Conservation (phyloP, 169 alveolate genomes). For the Condylostoma magnum region DNA sequence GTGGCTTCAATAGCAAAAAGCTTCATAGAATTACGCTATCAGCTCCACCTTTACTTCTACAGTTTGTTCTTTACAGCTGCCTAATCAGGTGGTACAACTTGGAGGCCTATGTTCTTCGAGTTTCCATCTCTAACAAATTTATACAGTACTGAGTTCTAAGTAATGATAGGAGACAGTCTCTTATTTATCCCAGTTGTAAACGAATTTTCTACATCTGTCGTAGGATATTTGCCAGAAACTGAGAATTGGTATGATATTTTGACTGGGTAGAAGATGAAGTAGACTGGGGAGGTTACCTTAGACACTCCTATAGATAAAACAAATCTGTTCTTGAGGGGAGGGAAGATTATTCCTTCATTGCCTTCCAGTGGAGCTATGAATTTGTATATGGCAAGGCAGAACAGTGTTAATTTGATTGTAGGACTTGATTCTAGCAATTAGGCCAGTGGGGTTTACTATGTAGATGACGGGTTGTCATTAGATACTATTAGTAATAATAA, state of each 20-base stretch:
- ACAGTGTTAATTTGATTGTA: background rate
- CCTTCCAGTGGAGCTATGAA: background rate
- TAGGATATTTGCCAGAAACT: constrained; percentile 18
- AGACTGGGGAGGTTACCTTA: background rate
- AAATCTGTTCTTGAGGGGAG: constrained; percentile 17
- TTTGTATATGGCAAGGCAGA: background rate
- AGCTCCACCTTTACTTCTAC: constrained; percentile 54
- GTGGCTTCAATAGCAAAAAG: constrained; percentile 29
- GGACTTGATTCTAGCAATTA: constrained; percentile 2
- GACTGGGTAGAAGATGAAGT: background rate
- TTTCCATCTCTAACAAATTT: constrained; percentile 56
- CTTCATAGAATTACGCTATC: constrained; percentile 49
- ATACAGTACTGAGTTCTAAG: constrained; percentile 36
- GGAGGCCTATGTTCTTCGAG: constrained; percentile 66
- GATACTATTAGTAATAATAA: background rate
- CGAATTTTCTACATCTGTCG: background rate
- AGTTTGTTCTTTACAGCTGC: constrained; percentile 36
- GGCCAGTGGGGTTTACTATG: background rate
- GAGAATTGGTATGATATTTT: constrained; percentile 24
- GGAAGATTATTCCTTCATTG: constrained; percentile 7
- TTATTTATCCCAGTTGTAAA: constrained; percentile 9
- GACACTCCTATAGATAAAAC: constrained; percentile 20
- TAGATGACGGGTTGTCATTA: constrained; percentile 7
- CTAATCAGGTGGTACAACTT: constrained; percentile 47
- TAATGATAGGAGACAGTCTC: constrained; percentile 9